phyloP scores from a whole-genome alignment of 306 rosid genomes.

The Casuarina equisetifolia region DNA sequence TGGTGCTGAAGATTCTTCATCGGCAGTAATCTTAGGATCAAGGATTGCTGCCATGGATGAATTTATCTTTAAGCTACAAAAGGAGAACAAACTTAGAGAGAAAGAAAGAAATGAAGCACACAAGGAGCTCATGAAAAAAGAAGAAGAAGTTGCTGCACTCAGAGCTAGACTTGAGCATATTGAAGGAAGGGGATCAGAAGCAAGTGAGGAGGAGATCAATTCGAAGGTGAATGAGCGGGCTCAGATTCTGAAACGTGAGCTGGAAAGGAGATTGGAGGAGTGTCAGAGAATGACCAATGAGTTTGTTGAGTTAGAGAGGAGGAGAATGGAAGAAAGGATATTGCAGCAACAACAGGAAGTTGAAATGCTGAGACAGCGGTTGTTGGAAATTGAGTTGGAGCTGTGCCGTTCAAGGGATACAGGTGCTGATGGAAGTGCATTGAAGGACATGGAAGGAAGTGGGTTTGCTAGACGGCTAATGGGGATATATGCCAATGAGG shows the following conservation, averaged over 20 bases:
- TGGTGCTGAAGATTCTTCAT: slow-evolving; percentile 66
- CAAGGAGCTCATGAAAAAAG: slow-evolving; percentile 74
- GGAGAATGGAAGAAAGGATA: slow-evolving; percentile 90
- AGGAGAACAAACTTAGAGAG: slow-evolving; percentile 81
- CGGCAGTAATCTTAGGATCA: slow-evolving; percentile 85
- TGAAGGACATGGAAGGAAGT: slow-evolving; percentile 59
- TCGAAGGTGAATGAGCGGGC: slow-evolving; percentile 71
- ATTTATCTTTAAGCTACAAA: slow-evolving; percentile 82
- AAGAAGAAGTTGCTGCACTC: slow-evolving; percentile 71
- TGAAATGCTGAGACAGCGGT: slow-evolving; percentile 72
- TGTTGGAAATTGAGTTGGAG: slow-evolving; percentile 83
- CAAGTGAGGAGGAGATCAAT: slow-evolving; percentile 80
- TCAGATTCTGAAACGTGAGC: slow-evolving; percentile 57
- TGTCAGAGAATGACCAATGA: slow-evolving; percentile 90
- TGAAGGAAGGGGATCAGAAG: slow-evolving; percentile 47
- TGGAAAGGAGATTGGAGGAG: slow-evolving; percentile 87
- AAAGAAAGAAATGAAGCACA: slow-evolving; percentile 81
- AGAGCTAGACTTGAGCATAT: slow-evolving; percentile 57
- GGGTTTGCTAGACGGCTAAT: slow-evolving; percentile 68
- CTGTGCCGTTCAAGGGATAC: slow-evolving; percentile 50
- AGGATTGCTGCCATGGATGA: slow-evolving; percentile 95
- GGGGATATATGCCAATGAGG: slow-evolving; percentile 68
- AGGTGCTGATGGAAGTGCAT: slow-evolving; percentile 28
- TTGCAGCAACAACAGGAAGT: slow-evolving; percentile 90
- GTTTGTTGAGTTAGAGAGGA: slow-evolving; percentile 83